Evolutionary conservation across 1,284 basidiomycete species (phyloP).

Genomic region (Inonotus obliquus): DNA sequence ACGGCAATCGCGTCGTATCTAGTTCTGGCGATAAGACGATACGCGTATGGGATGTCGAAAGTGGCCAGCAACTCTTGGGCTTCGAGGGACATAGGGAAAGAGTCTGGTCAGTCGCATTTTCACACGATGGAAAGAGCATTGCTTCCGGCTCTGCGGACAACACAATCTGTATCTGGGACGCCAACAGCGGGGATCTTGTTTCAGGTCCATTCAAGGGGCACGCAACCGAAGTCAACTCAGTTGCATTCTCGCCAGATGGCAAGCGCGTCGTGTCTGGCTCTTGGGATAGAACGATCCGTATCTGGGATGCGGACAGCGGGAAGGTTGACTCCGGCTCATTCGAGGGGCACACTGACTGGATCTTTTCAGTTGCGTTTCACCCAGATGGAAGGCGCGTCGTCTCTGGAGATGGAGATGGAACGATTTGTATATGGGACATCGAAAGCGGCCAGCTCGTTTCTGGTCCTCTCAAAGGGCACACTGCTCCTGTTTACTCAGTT

Average conservation of each 20-base stretch:
- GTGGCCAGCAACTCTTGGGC: background rate
- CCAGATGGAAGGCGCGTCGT: too few species aligned
- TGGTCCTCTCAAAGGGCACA: background rate
- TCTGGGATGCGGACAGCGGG: background rate
- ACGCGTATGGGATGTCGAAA: background rate
- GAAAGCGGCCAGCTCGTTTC: background rate
- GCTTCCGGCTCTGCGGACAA: conserved; percentile 26
- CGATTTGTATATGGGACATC: background rate
- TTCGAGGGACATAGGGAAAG: background rate
- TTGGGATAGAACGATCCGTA: too few species aligned
- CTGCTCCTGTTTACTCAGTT: background rate
- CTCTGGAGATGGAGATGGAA: too few species aligned
- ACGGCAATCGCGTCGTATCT: background rate
- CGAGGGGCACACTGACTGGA: too few species aligned
- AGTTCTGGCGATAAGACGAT: background rate
- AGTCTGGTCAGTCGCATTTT: background rate
- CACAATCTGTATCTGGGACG: too few species aligned
- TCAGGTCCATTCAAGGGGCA: too few species aligned
- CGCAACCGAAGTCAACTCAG: too few species aligned
- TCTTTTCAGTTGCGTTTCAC: too few species aligned
- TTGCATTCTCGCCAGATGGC: too few species aligned
- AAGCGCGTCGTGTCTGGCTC: too few species aligned
- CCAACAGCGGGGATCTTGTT: too few species aligned
- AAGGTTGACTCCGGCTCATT: background rate
- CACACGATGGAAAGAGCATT: background rate